Base-by-base conservation (phyloP, 2,329 filamentous ascomycete species). In the Colletotrichum limetticola region DNA sequence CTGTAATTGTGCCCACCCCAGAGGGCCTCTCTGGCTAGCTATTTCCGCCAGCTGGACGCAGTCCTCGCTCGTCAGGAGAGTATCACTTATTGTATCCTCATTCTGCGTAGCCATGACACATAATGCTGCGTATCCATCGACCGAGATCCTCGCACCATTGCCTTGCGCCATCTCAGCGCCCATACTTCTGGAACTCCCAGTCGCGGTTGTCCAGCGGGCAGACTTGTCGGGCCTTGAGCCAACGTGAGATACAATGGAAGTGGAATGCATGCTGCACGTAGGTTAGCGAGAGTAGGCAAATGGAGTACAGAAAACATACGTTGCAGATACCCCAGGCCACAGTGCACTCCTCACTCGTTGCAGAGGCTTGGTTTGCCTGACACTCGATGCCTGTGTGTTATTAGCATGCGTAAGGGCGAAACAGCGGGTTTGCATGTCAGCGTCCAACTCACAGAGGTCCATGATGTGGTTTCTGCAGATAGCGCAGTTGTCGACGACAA, bases 171-270 rank as follows among this genome's bases (percentile, higher is more conserved):
- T 84, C 82, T 82, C 83, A 92, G 77, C 91, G 90, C 76, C 97
- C 97, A 82, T 99, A 99, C 84, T 98, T 99, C 85, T 99, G 97
- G 88, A 98, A 99, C 82, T 99, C 97, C 97, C 97, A 99, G 84
- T 99, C 97, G 79, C 96, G 89, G 86, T 99, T 99, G 86, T 99
- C 97, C 57, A 99, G 88, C 19, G 97, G 97, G 82, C 97, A 99
- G 62, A 99, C 97, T 82, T 98, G 97, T 81, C 97, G 92, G n/a
- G 97, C 98, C 89, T 99, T 99, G 72, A 99, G 88, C 97, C 97
- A 99, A 85, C 97, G 91, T 14, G 97, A 98, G 81, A 99, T 99
- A 87, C 97, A 99, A 86, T 99, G 97, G 86, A 99, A 99, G 85
- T 99, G 97, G 89, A 99, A 99, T 35, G 97, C 97, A 81, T 99